Base-by-base conservation (phyloP, 306 rosid species). In the Castanea sativa region DNA sequence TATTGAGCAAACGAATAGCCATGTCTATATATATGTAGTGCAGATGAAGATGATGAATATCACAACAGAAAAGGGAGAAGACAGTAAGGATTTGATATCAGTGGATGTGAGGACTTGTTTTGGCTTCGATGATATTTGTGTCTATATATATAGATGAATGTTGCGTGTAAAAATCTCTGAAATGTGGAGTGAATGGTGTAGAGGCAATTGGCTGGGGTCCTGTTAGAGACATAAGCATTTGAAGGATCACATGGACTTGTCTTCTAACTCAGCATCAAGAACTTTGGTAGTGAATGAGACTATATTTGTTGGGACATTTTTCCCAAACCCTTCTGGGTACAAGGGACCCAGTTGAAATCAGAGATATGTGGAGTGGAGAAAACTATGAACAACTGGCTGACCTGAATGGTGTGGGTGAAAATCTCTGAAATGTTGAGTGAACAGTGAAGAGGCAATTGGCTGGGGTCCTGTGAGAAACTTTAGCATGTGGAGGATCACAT, bases 171-270 rank as follows among this genome's bases (percentile, higher is more conserved):
- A 18, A 65, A n/a, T 13, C 33, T 11, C 4, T 32, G 57, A 56
- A 70, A 18, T 33, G 57, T 67, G 16, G 6, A 51, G 30, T 56
- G 59, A 73, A 56, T 70, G 61, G 65, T 70, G 61, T 55, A 49
- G 56, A 65, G 75, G 85, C 59, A 78, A 67, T 29, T 65, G 71
- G 67, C 41, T 68, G 51, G 51, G 79, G 4, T 29, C 78, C 61
- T 33, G 65, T 58, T 58, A 75, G 52, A 45, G 51, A 53, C 20
- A 80, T 2, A 63, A 79, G 80, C 49, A 71, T 77, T 57, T 30
- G 55, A 75, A 43, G 61, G 19, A 74, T 35, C 87, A 80, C 78
- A 85, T 76, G 84, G 81, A 58, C 55, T n/a, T 84, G 88, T 55
- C 49, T 33, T 81, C 71, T 33, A 73, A 38, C 20, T 68, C 18